Conservation (phyloP, 1,139 yeast genomes). For the Waltiozyma sp. region DNA sequence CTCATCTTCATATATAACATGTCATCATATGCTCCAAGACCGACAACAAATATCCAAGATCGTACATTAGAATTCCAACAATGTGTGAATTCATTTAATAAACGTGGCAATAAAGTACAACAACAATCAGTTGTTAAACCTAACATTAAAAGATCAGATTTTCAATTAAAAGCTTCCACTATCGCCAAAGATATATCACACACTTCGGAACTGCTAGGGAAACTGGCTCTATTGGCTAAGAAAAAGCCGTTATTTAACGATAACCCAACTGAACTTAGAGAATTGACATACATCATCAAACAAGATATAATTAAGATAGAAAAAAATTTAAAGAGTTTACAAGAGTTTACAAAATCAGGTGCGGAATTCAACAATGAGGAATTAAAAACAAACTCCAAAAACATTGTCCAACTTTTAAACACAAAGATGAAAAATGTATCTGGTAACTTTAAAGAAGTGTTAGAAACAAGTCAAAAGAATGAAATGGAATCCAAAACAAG, state of each 20-base stretch:
- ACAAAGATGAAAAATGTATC: slow-evolving; percentile 87
- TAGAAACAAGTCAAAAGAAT: slow-evolving; percentile 77
- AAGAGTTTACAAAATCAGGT: slow-evolving; percentile 38
- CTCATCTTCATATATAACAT: background rate
- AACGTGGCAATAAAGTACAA: slow-evolving; percentile 23
- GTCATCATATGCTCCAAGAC: slow-evolving; percentile 8
- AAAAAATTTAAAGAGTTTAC: slow-evolving; percentile 59
- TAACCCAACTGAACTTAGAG: slow-evolving; percentile 87
- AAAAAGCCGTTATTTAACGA: slow-evolving; percentile 92
- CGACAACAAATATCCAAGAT: slow-evolving; percentile 40
- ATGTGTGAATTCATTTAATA: slow-evolving; percentile 63
- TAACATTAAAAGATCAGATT: slow-evolving; percentile 44
- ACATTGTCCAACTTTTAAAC: slow-evolving; percentile 76
- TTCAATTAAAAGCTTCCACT: slow-evolving; percentile 67
- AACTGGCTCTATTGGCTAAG: slow-evolving; percentile 76
- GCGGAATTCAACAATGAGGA: slow-evolving; percentile 24
- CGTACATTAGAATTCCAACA: slow-evolving; percentile 81
- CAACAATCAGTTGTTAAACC: slow-evolving; percentile 18
- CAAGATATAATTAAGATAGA: slow-evolving; percentile 87
- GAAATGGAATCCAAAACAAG: slow-evolving; percentile 75
- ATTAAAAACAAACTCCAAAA: slow-evolving; percentile 54
- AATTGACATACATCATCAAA: slow-evolving; percentile 83
- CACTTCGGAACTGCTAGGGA: slow-evolving; percentile 75
- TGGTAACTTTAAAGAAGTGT: slow-evolving; percentile 80
- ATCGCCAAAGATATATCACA: slow-evolving; percentile 86